Percentiles rank a stretch among this genome's conserved stretches.
These are phyloP conservation scores for Phalaenopsis aphrodite DNA, from an alignment of 106 monocot genomes.

Conservation along the genomic window DNA sequence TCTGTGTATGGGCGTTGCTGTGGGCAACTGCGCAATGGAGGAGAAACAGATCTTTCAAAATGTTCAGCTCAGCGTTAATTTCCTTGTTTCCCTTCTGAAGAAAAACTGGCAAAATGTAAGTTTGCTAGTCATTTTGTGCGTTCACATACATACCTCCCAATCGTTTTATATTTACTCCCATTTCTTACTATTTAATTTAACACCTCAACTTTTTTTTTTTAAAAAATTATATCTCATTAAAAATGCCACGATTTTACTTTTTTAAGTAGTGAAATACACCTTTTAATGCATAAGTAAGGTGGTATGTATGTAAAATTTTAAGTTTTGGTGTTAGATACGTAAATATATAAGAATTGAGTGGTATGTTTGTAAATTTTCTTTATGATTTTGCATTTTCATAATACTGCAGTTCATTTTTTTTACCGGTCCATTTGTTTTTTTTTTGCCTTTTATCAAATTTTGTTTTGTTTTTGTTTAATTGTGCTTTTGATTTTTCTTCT, in stretches of 20 bases:
- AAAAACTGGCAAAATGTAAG: conserved; percentile 67
- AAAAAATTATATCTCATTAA: no score
- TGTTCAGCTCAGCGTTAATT: conserved; percentile 54
- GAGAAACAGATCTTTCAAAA: conserved; percentile 32
- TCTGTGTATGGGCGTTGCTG: conserved; percentile 31
- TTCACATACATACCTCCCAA: no score
- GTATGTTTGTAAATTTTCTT: neutral
- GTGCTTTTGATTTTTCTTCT: neutral
- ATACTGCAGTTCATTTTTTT: neutral
- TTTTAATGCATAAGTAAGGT: no score
- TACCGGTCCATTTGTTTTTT: neutral
- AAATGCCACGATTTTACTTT: no score
- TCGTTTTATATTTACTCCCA: no score
- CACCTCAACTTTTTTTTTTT: no score
- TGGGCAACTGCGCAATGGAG: conserved; percentile 25
- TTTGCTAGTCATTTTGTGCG: neutral
- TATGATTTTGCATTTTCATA: neutral
- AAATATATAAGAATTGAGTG: neutral
- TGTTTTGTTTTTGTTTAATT: neutral
- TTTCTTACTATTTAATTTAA: no score
- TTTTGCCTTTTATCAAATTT: neutral
- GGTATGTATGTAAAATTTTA: no score
- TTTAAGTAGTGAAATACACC: no score
- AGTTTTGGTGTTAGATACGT: no score
- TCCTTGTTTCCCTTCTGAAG: conserved; percentile 56